A percentile compares a stretch with the other conserved stretches of the same genome.
phyloP scores from a whole-genome alignment of 2,329 filamentous ascomycete species.

The Curvularia sp. region DNA sequence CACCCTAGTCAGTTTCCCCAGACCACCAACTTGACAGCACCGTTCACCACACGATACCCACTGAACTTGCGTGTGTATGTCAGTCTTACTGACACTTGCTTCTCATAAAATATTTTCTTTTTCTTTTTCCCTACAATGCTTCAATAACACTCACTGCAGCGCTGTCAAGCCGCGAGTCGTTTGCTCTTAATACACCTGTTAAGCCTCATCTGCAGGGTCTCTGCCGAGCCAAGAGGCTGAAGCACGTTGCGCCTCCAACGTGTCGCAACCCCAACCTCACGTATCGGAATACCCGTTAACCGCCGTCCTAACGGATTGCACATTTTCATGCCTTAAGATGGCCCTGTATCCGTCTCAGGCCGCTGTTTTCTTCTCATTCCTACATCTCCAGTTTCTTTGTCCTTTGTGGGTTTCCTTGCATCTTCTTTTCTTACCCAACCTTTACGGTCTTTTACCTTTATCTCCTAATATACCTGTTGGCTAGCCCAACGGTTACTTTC shows the following conservation, averaged over 20 bases:
- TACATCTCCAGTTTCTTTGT: conserved; percentile 36
- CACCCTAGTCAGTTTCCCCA: conserved; percentile 23
- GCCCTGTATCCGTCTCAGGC: conserved; percentile 45
- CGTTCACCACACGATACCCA: background rate
- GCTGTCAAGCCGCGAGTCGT: background rate
- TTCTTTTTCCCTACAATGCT: background rate
- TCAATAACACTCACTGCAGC: background rate
- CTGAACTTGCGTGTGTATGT: background rate
- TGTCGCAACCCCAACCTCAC: conserved; percentile 44
- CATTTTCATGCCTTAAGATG: conserved; percentile 51
- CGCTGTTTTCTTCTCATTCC: conserved; percentile 35
- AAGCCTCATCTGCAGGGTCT: conserved; percentile 31
- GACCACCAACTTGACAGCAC: conserved; percentile 19
- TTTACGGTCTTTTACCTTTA: conserved; percentile 23
- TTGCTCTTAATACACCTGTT: background rate
- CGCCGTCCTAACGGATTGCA: conserved; percentile 32
- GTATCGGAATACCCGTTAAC: conserved; percentile 44
- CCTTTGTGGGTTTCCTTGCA: conserved; percentile 39
- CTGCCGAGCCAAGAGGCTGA: conserved; percentile 43
- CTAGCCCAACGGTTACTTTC: conserved; percentile 40
- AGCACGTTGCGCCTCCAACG: conserved; percentile 47
- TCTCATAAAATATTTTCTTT: background rate
- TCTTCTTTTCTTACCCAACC: conserved; percentile 40
- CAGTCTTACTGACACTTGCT: background rate
- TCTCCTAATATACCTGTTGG: conserved; percentile 45